A percentile compares a stretch with the other conserved stretches of the same genome.
phyloP scores from a whole-genome alignment of 208 protist genomes.

The Leishmania lainsoni region DNA sequence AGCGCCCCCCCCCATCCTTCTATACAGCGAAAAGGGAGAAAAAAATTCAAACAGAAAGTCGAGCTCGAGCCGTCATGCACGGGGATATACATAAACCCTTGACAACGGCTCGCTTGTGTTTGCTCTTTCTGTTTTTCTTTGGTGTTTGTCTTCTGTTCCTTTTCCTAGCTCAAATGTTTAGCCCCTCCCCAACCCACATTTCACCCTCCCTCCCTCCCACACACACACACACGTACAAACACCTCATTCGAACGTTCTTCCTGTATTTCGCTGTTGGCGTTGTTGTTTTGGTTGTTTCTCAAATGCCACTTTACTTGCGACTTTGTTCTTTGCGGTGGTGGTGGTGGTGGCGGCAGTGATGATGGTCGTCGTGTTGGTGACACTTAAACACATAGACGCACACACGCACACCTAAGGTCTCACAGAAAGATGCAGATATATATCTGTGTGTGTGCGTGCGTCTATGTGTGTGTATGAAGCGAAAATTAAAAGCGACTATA shows the following conservation, averaged over 20 bases:
- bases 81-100: background rate
- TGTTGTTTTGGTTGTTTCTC: background rate
- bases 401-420: background rate
- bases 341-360: background rate
- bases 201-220: background rate
- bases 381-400: background rate
- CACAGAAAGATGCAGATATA: background rate
- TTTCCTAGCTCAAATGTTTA: background rate
- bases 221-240: background rate
- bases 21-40: background rate
- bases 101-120: background rate
- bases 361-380: background rate
- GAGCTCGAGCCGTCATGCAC: background rate
- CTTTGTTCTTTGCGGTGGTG: background rate
- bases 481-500: too few species aligned
- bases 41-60: background rate
- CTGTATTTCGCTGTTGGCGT: background rate
- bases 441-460: background rate
- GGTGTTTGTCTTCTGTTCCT: background rate
- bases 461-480: background rate
- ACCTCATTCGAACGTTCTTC: background rate
- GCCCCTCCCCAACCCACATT: background rate
- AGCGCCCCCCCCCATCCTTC: background rate
- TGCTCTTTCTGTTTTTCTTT: background rate
- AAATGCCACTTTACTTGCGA: background rate